Percentiles rank a stretch among this genome's conserved stretches.
Conservation (phyloP, 2,329 filamentous ascomycete genomes). For the Colletotrichum neosansevieriae region DNA sequence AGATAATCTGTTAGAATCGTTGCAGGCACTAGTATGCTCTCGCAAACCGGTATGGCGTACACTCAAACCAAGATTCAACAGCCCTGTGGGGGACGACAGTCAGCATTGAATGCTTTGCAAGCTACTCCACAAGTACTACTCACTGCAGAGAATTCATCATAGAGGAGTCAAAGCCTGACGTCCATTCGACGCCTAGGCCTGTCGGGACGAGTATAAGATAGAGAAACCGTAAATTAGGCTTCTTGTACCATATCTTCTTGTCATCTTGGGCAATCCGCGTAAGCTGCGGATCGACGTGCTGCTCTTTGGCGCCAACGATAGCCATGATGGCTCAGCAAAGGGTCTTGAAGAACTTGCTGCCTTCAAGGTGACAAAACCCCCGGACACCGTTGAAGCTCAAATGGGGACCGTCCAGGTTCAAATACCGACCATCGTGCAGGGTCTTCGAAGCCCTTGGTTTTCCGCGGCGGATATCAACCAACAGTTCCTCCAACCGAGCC, state of each 20-base stretch:
- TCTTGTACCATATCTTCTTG: conserved; percentile 53
- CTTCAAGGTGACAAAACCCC: not conserved
- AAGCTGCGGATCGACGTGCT: conserved; percentile 50
- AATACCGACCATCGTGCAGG: conserved; percentile 8
- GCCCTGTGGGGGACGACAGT: conserved; percentile 38
- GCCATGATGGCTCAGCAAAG: conserved; percentile 43
- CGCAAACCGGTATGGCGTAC: conserved; percentile 40
- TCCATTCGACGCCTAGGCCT: conserved; percentile 57
- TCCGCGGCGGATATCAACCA: not conserved
- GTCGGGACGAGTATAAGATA: conserved; percentile 56
- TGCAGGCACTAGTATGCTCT: not conserved
- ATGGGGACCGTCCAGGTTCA: not conserved
- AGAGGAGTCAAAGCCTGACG: conserved; percentile 56
- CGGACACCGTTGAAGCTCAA: too few relatives aligned
- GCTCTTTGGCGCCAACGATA: conserved; percentile 51
- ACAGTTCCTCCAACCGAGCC: not conserved
- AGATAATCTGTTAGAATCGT: not conserved
- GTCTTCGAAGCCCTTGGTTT: not conserved
- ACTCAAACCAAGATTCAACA: conserved; percentile 53
- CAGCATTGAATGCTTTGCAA: too few relatives aligned
- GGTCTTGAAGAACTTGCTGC: not conserved
- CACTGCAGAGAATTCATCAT: conserved; percentile 58
- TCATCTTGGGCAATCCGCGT: conserved; percentile 52
- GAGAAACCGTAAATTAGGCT: conserved; percentile 53
- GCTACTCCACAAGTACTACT: too few relatives aligned